Base-by-base conservation (phyloP, 2,329 filamentous ascomycete species). In the Alternaria incomplexa region DNA sequence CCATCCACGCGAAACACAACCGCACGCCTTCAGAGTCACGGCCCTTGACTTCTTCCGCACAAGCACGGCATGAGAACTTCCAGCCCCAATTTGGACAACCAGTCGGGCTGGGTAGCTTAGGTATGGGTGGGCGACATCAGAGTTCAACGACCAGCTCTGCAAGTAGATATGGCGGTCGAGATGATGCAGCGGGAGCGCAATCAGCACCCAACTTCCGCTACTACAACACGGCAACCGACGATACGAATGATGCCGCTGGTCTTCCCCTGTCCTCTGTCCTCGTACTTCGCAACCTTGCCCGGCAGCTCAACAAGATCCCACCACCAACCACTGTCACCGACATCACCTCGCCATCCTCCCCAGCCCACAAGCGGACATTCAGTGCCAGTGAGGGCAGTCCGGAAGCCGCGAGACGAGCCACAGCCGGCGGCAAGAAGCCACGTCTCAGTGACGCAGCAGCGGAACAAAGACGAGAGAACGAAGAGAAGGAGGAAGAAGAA, bases 231-330 rank as follows among this genome's bases (percentile, higher is more conserved):
- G 77, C 80, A 1, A 79, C 80, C 13, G 85, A 86, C 65, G 85
- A 86, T 67, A 75, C 77, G 5, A 68, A 70, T 57, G 83, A 93
- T 73, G 90, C 92, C 3, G 90, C 90, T 1, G 92, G 92, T 6
- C 89, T 95, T 36, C 91, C 92, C n/a, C 84, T 95, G 7, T 92
- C 90, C 58, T 90, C 91, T 3, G 89, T 91, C 13, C 84, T 95
- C 26, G 91, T 96, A 36, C 84, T 96, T 48, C 87, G 92, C 28
- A 96, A 96, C 75, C 88, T 96, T 64, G 92, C 92, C 12, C 80
- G 83, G 23, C 78, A 81, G 60, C 72, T 82, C 23, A 77, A 74
- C 20, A 82, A 81, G 58, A 73, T 81, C 4, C 72, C 75, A 3
- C 74, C 73, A 0, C 75, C 76, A 1, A 64, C 72, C 2, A 56